A percentile compares a stretch with the other conserved stretches of the same genome.
phyloP scores from a whole-genome alignment of 305 asterid species.

The Plantago coronopus region DNA sequence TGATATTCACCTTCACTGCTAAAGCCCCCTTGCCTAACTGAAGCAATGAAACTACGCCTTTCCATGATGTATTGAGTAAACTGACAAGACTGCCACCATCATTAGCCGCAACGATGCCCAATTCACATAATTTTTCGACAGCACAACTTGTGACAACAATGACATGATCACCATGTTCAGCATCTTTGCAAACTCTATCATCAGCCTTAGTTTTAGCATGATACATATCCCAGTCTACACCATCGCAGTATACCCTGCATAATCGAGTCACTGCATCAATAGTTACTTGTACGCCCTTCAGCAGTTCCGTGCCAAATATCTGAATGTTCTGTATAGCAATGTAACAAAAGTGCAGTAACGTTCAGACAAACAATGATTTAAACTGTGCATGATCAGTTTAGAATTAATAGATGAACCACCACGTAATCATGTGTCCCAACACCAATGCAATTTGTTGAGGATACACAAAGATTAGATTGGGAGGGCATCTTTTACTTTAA shows the following conservation, averaged over 20 bases:
- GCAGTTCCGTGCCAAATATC: constrained; percentile 49
- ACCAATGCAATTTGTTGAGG: constrained; percentile 12
- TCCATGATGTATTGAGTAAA: constrained; percentile 85
- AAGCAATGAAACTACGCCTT: constrained; percentile 88
- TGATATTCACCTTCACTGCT: constrained; percentile 66
- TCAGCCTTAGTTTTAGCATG: constrained; percentile 31
- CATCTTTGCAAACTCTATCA: constrained; percentile 37
- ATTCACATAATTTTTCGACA: constrained; percentile 64
- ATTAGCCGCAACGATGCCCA: constrained; percentile 87
- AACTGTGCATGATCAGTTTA: constrained; percentile 15
- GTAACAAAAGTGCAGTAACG: constrained; percentile 19
- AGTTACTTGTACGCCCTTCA: constrained; percentile 56
- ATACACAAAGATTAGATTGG: constrained; percentile 11
- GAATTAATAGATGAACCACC: neutral
- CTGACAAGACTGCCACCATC: constrained; percentile 88
- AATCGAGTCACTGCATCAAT: constrained; percentile 69
- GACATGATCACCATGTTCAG: constrained; percentile 47
- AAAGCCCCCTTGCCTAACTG: constrained; percentile 84
- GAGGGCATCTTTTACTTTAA: constrained; percentile 12
- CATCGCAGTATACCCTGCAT: constrained; percentile 71
- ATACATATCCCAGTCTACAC: constrained; percentile 61
- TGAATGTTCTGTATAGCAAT: constrained; percentile 49
- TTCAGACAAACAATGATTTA: constrained; percentile 7
- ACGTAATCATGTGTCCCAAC: constrained; percentile 10
- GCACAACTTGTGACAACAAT: constrained; percentile 51